Base-by-base conservation (phyloP, 1,284 basidiomycete genomes). In the Marasmius sp. region DNA sequence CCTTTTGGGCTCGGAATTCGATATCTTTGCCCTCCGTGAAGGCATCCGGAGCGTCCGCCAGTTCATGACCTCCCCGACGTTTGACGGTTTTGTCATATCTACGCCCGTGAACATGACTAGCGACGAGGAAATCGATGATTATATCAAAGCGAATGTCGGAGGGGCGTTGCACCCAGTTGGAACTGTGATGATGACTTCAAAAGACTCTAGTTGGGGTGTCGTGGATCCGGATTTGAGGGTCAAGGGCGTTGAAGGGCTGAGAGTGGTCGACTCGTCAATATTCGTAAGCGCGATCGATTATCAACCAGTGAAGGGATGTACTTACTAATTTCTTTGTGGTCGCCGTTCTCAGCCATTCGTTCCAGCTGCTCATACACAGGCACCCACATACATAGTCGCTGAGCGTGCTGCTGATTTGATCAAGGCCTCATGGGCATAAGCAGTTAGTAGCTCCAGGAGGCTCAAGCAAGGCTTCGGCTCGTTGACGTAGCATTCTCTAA, bases 181-280 rank as follows among this genome's bases (percentile, higher is more conserved):
- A 2, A 71, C 70, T 3, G 65, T 66, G 4, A 59, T 62, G 27
- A 71, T 72, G 70, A 66, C 68, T 14, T 48, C 65, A 5, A 64
- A 61, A 20, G 63, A 56, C 4, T 62, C 66, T 1, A 53, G 33
- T 0, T 61, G 57, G 18, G 71, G 71, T 11, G 71, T 73, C 2
- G 65, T 69, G 1, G 66, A 71, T 54, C 70, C 70, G 4, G 68
- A 73, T 55, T 49, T 71, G 45, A 61, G 20, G 52, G 65, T 73
- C 18, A 71, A 71, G 59, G 67, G 68, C n/a, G 61, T 68, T 10
- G 57, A 33, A 16, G 70, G 71, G 8, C 50, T 73, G 18, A 63
- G 70, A 39, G 63, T 73, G 36, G 69, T 72, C n/a, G 71, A 73
- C 59, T 69, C 71, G 11, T 71, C 70, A 39, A 61, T 72, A 7